Evolutionary conservation across 768 basidiomycete genomes (phyloP), one percentile per base, ranked within the genome.

Genomic region (Mycena crocata): DNA sequence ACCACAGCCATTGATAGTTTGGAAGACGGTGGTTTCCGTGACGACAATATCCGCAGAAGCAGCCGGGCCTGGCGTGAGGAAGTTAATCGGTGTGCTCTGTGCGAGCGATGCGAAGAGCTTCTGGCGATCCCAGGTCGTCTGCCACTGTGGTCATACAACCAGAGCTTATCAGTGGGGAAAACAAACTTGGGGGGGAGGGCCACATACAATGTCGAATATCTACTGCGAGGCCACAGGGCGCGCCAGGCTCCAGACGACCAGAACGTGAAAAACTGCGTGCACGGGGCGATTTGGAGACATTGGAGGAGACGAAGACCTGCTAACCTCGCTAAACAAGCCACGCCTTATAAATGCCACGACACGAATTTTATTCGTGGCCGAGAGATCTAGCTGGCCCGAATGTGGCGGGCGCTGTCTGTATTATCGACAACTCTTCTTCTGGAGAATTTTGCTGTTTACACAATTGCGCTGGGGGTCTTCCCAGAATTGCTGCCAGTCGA

Each of bases 1-100:
- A 0, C 92, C 92, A 68, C 91, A 91, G 9, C 92, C 91, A 48
- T 82, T 82, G 42, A 93, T 87, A 0, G 83, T 78, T 76, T 93
- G 92, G 75, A 85, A 88, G 26, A 83, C 74, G 2, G 79, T 72
- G 2, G 76, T 77, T 73, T 91, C 90, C 48, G 87, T 74, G 9
- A 94, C 77, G 48, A 83, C 81, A 51, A 93, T 92, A 72, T 92
- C 86, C 0, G 90, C 91, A 46, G 79, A 81, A 3, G 83, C 89
- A 40, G 83, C 83, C 5, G 85, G 57, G 0, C 90, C 87, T 10
- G 90, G 88, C 6, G 82, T 73, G 2, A 69, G 81, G 67, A 90
- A 92, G 72, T 86, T 87, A 66, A 91, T 87, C 12, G 86, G 85
- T 7, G 82, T 76, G 7, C 80, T 80, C 17, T 80, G 81, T 0